A percentile compares a stretch with the other conserved stretches of the same genome.
phyloP scores from a whole-genome alignment of 176 grass and related monocot species.

The Musa schizocarpa region DNA sequence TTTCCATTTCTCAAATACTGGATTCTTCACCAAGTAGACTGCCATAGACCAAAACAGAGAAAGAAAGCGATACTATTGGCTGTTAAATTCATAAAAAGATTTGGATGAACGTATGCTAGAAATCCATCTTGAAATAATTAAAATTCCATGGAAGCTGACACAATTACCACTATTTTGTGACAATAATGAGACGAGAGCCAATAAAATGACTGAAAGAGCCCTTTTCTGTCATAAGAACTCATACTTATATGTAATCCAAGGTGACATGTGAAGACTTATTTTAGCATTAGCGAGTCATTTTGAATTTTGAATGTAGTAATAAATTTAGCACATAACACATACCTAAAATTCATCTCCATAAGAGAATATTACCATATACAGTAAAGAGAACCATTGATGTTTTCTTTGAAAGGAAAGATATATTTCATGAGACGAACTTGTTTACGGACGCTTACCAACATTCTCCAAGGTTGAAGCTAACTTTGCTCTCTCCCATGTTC shows the following conservation, averaged over 20 bases:
- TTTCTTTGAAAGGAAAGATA: background rate
- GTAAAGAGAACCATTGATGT: no score
- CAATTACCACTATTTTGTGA: background rate
- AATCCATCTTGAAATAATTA: background rate
- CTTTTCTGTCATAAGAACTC: background rate
- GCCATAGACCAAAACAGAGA: no score
- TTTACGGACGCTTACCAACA: constrained; percentile 43
- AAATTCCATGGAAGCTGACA: background rate
- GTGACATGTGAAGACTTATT: background rate
- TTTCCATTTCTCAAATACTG: background rate
- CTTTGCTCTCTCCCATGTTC: constrained; percentile 96
- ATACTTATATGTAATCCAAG: background rate
- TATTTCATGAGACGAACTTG: no score
- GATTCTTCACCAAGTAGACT: no score
- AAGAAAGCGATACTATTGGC: background rate
- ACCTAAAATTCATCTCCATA: background rate
- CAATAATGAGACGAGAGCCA: background rate
- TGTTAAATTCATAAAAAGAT: background rate
- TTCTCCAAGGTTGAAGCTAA: constrained; percentile 65
- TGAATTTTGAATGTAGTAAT: background rate
- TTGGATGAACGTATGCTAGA: background rate
- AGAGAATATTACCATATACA: background rate
- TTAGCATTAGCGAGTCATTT: background rate
- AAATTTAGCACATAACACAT: background rate
- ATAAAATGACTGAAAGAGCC: background rate